phyloP scores from a whole-genome alignment of 805 yeast genomes.

The Candida andamanensis region DNA sequence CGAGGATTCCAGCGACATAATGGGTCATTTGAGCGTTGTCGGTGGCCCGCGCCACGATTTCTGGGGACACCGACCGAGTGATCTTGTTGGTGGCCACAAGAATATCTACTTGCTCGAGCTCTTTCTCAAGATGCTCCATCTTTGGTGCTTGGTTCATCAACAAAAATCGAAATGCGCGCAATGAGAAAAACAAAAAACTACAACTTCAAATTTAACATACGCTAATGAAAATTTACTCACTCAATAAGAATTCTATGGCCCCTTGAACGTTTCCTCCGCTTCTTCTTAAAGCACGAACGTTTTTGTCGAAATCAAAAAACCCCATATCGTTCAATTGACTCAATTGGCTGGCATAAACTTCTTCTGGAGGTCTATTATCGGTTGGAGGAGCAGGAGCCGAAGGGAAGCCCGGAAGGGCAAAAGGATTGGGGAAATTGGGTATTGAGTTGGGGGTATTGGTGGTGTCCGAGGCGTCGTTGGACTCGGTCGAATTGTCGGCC shows the following conservation, averaged over 20 bases:
- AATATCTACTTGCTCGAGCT: too few relatives aligned
- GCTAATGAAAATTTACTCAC: too few relatives aligned
- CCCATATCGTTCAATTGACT: slow-evolving; percentile 47
- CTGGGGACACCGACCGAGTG: too few relatives aligned
- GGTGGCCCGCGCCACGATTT: too few relatives aligned
- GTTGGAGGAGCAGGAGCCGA: slow-evolving; percentile 22
- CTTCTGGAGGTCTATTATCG: slow-evolving; percentile 44
- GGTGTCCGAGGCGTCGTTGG: slow-evolving; percentile 7
- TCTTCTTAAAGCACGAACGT: slow-evolving; percentile 87
- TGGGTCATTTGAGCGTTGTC: too few relatives aligned
- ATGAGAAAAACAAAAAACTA: background rate
- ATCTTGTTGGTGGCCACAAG: too few relatives aligned
- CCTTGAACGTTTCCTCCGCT: slow-evolving; percentile 98
- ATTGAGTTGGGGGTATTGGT: slow-evolving; percentile 9
- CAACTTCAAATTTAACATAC: too few relatives aligned
- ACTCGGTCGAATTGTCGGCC: slow-evolving; percentile 11
- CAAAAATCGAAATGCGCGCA: too few relatives aligned
- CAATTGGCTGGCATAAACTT: slow-evolving; percentile 38
- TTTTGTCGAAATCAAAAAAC: slow-evolving; percentile 89
- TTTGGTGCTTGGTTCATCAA: too few relatives aligned
- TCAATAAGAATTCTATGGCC: slow-evolving; percentile 66
- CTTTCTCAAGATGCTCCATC: too few relatives aligned
- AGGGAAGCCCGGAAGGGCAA: slow-evolving; percentile 44
- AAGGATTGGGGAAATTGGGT: slow-evolving; percentile 47
- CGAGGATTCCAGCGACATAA: too few relatives aligned